Base-by-base conservation (phyloP, 306 rosid species). In the Vigna hirtella region DNA sequence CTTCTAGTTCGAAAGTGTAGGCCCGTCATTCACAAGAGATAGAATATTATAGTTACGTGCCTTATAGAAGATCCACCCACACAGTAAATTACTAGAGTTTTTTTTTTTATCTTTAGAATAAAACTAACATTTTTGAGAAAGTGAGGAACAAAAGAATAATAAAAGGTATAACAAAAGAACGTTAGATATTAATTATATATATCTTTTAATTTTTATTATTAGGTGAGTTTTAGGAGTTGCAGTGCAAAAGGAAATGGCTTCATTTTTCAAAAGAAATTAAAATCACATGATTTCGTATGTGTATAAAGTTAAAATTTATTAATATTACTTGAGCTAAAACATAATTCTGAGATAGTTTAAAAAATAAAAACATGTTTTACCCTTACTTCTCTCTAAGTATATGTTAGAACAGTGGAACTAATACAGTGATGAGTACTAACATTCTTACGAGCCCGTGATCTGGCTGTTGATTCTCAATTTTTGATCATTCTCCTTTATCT, bases 391-490 rank as follows among this genome's bases (percentile, higher is more conserved):
- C 49, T 45, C 15, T 43, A 43, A 2, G 0, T 11, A 45, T 3
- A 58, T 58, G 40, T 12, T 58, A 14, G 6, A 28, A 59, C 43
- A 30, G 66, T 30, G 40, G 43, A 62, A 62, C 24, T 30, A 12
- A 50, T 66, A 77, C 55, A 36, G 42, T 7, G 70, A 28, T 30
- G 61, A 58, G 45, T 15, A 14, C 50, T 82, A 62, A 93, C 99
- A 98, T 93, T 98, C 86, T 95, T 95, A 56, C 99, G 98, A 85
- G 98, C 99, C 6, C 99, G 86, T 68, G 99, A 95, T 81, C 99
- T 86, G 0, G 99, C 99, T 73, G 99, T 98, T 10, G 99, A 95
- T 83, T 95, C 99, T 80, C 99, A 83, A 61, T 95, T 95, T 77
- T 95, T 95, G 4, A 95, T 95, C 99, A 95, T 95, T 79, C 99